These are phyloP conservation scores for Lagenidium giganteum DNA, from an alignment of 352 stramenopile genomes.

Conservation along the genomic window DNA sequence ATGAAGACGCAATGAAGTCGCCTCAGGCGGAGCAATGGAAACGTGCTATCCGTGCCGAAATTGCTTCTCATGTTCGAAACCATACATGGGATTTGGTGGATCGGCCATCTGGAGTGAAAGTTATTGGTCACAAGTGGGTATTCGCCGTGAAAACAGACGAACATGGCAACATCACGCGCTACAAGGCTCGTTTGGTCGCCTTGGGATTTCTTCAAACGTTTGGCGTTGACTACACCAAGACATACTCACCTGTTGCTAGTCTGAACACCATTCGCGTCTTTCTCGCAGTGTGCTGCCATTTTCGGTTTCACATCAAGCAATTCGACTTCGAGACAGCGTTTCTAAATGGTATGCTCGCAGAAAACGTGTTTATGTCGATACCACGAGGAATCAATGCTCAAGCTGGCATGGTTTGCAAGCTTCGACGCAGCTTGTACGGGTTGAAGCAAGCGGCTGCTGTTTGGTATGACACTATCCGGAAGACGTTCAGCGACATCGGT, in stretches of 20 bases:
- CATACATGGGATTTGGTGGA: too few relatives aligned
- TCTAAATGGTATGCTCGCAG: slow-evolving; percentile 12
- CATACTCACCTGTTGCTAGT: slow-evolving; percentile 12
- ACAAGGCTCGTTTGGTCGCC: slow-evolving; percentile 18
- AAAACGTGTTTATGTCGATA: slow-evolving; percentile 7
- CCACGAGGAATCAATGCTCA: background rate
- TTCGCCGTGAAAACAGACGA: slow-evolving; percentile 13
- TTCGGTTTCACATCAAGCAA: slow-evolving; percentile 9
- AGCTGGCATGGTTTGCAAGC: background rate
- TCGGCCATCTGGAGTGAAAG: too few relatives aligned
- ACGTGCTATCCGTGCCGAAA: too few relatives aligned
- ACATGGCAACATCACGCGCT: slow-evolving; percentile 11
- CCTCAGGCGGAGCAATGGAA: too few relatives aligned
- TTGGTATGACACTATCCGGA: background rate
- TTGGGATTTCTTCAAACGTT: slow-evolving; percentile 15
- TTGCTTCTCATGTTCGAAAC: too few relatives aligned
- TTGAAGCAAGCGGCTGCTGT: slow-evolving; percentile 5
- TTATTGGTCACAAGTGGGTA: too few relatives aligned
- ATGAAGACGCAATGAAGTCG: too few relatives aligned
- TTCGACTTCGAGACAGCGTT: too few relatives aligned
- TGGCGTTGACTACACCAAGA: slow-evolving; percentile 19
- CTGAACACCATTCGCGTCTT: slow-evolving; percentile 12
- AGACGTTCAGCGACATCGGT: too few relatives aligned
- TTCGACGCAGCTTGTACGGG: slow-evolving; percentile 5
- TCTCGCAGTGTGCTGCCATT: too few relatives aligned